Evolutionary conservation across 2,329 filamentous ascomycete species (phyloP).

Genomic region (Passalora sequoiae): DNA sequence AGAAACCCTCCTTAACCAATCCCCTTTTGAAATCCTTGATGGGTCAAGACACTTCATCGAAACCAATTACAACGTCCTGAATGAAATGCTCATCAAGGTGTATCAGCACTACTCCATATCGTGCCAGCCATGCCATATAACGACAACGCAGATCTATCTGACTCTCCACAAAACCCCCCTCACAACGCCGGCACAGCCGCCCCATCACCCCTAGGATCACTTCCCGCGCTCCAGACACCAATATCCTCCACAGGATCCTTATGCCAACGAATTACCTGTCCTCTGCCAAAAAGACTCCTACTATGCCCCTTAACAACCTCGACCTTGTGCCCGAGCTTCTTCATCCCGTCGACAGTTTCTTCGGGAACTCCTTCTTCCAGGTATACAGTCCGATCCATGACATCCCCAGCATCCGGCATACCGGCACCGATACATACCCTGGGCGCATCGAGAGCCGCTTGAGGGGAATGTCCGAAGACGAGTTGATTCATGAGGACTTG

Average conservation of each 20-base stretch:
- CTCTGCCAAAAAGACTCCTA: conserved; percentile 72
- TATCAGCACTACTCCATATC: no score
- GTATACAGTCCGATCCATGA: conserved; percentile 61
- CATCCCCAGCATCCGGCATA: conserved; percentile 57
- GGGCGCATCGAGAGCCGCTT: conserved; percentile 84
- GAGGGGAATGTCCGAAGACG: conserved; percentile 73
- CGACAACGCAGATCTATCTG: no score
- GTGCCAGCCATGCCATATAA: no score
- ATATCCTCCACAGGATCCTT: conserved; percentile 61
- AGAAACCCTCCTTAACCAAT: no score
- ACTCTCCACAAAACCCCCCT: no score
- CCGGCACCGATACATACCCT: conserved; percentile 80
- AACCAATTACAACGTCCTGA: no score
- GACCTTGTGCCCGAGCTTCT: conserved; percentile 66
- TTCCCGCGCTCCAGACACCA: conserved; percentile 79
- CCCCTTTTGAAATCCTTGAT: no score
- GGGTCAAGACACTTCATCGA: no score
- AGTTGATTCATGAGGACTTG: conserved; percentile 89
- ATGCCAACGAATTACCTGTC: conserved; percentile 77
- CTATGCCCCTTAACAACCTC: conserved; percentile 60
- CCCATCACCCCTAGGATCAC: conserved; percentile 83
- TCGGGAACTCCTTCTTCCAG: conserved; percentile 76
- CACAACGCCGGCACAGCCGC: conserved; percentile 50
- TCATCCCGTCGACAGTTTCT: conserved; percentile 63
- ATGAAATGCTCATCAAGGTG: no score